These are phyloP conservation scores for Leptodontidium sp. DNA, from an alignment of 2,329 filamentous ascomycete genomes.

Conservation along the genomic window DNA sequence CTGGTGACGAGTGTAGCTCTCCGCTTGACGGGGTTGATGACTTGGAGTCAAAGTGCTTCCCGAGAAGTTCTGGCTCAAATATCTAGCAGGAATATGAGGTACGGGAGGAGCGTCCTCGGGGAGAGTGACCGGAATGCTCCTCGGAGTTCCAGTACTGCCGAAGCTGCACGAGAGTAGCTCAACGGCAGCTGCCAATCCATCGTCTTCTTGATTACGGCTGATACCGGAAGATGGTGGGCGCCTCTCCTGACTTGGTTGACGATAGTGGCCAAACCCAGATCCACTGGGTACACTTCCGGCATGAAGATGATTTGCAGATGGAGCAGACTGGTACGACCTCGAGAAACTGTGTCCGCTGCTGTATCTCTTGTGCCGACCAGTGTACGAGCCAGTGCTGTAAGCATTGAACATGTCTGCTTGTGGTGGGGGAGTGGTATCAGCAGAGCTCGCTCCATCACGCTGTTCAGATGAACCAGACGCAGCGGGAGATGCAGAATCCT, in stretches of 20 bases:
- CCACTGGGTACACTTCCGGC: slow-evolving; percentile 60
- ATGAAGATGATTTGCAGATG: slow-evolving; percentile 61
- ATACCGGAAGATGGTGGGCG: slow-evolving; percentile 83
- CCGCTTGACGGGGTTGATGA: slow-evolving; percentile 69
- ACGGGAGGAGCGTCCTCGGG: slow-evolving; percentile 83
- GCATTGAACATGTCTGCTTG: slow-evolving; percentile 64
- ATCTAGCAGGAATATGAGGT: slow-evolving; percentile 84
- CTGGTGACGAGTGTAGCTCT: slow-evolving; percentile 68
- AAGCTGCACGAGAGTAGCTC: slow-evolving; percentile 92
- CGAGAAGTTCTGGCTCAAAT: slow-evolving; percentile 69
- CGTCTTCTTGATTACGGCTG: slow-evolving; percentile 81
- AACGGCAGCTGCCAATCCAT: slow-evolving; percentile 86
- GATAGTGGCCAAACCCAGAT: slow-evolving; percentile 57
- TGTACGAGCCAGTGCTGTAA: slow-evolving; percentile 50
- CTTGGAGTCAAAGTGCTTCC: slow-evolving; percentile 61
- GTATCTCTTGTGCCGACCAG: slow-evolving; percentile 62
- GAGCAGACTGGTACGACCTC: slow-evolving; percentile 81
- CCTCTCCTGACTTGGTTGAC: slow-evolving; percentile 77
- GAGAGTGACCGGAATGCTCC: slow-evolving; percentile 71
- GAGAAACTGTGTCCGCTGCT: slow-evolving; percentile 68
- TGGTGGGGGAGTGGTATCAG: slow-evolving; percentile 91
- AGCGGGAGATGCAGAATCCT: slow-evolving; percentile 82
- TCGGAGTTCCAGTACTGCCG: slow-evolving; percentile 66
- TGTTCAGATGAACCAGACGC: slow-evolving; percentile 83
- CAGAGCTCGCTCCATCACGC: slow-evolving; percentile 81